Evolutionary conservation across 495 filamentous ascomycete species (phyloP).

Genomic region (Podospora pseudopauciseta): DNA sequence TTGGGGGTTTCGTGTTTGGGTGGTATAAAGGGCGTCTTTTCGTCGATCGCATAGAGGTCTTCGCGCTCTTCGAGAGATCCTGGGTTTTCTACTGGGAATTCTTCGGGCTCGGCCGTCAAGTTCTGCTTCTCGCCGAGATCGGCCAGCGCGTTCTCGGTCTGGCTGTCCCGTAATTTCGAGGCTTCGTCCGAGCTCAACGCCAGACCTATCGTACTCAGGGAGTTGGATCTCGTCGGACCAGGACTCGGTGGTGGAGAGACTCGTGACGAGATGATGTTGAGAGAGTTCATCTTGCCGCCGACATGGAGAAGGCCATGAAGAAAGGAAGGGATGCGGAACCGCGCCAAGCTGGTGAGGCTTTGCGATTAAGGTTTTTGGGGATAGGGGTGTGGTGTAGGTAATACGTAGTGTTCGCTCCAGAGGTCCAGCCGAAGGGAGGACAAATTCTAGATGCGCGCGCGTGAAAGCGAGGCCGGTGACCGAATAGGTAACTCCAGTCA

Average conservation of each 20-base stretch:
- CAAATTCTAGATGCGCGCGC: not conserved
- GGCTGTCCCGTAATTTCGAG: conserved; percentile 22
- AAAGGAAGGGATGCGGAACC: conserved; percentile 23
- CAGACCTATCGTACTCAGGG: conserved; percentile 54
- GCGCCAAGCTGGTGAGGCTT: conserved; percentile 13
- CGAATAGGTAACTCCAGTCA: not conserved
- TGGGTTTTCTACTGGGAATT: conserved; percentile 16
- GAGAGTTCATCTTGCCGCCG: conserved; percentile 82
- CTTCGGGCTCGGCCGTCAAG: conserved; percentile 31
- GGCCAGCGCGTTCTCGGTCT: conserved; percentile 37
- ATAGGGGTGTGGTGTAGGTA: too few species aligned
- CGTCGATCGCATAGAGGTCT: conserved; percentile 41
- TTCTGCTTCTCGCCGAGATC: conserved; percentile 32
- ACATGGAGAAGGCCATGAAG: conserved; percentile 37
- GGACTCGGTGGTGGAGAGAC: conserved; percentile 59
- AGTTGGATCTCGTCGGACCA: conserved; percentile 61
- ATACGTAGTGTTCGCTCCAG: not conserved
- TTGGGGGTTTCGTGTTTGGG: conserved; percentile 28
- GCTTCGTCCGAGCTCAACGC: conserved; percentile 44
- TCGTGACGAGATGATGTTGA: conserved; percentile 89
- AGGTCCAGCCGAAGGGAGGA: conserved; percentile 11
- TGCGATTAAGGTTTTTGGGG: conserved; percentile 9
- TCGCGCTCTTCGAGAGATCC: conserved; percentile 21
- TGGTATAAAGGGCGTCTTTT: conserved; percentile 64
- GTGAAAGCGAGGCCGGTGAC: not conserved